Evolutionary conservation across 305 asterid genomes (phyloP), one percentile per base, ranked within the genome.

Genomic region (Solanum chacoense): DNA sequence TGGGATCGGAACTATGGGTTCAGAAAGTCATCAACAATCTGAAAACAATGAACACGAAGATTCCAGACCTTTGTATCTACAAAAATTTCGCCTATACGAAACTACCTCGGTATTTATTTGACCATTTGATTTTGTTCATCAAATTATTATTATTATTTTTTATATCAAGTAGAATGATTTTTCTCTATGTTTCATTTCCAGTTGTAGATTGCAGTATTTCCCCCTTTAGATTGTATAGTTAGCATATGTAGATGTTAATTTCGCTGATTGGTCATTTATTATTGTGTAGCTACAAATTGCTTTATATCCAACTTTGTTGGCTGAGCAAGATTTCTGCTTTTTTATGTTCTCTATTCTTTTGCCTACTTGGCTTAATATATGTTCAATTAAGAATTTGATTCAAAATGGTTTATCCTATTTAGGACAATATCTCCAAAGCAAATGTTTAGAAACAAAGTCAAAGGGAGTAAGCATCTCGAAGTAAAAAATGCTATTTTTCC

Each of bases 41-140:
- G 90, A 89, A 80, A 75, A 89, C 90, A 92, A 92, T 89, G 91
- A 37, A 89, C 92, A 85, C 87, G 32, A 87, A 38, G 76, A 86
- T 84, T 87, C 55, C 34, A 89, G 89, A 77, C 83, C 91, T 67
- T 34, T 76, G 84, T 92, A 88, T 90, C 87, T 95, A 89, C 97
- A 95, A 88, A 95, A 95, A 87, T 95, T 94, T 94, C 94, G 92
- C 90, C 98, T 96, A 84, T 95, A 95, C 32, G 97, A 95, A 91
- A 94, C 99, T 86, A 91, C 91, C 73, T 93, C 99, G 98, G 99
- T 96, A 95, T 92, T 2, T 8, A n/a, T 73, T 88, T 65, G 20
- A 59, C 35, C 5, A 81, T 42, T 79, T 79, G 24, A 24, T 63
- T 87, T 93, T 87, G 81, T 63, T 79, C 75, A 12, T 69, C 75